Evolutionary conservation across 1,284 basidiomycete species (phyloP), one percentile per base, ranked within the genome.

Genomic region (Phaffia rhodozyma): DNA sequence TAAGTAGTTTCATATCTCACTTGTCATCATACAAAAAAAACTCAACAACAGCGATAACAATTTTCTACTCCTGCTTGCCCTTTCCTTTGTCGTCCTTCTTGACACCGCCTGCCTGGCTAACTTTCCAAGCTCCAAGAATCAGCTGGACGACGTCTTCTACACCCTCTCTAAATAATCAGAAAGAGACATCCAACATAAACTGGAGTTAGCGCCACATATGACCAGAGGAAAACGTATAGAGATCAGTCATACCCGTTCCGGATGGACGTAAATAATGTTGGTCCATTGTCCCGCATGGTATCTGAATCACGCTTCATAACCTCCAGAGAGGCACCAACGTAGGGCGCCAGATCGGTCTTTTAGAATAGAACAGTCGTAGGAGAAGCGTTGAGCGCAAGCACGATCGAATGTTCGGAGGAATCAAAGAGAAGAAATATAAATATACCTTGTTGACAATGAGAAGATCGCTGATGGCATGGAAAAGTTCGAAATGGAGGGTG

Each of bases 251-350:
- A 43, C 38, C 80, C 82, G 65, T 90, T 79, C 72, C 88, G 86
- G 61, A 98, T 84, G 67, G 88, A 89, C 0, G 89, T 84, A 75
- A 98, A 98, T 25, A 97, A 74, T 0, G 94, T 97, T 1, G 94
- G 94, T 0, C 94, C 94, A 63, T 87, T 83, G 60, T 94, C 94
- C 34, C 94, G 83, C 89, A 98, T 97, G 66, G 86, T 20, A 30
- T 58, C 91, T 2, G 94, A 84, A 74, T 98, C 94, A 34, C 91
- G 83, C 65, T 84, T 85, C 94, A 98, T 98, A 27, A 98, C 91
- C 62, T 88, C 86, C 51, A 98, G 81, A 1, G 91, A 94, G 0
- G 94, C 94, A 48, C 87, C 87, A 65, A 98, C 94, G 74, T 96
- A 82, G 7, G 86, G 86, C 1, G 94, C 94, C 27, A 98, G 82